phyloP scores from a whole-genome alignment of 306 rosid genomes.

The Aeschynomene evenia region DNA sequence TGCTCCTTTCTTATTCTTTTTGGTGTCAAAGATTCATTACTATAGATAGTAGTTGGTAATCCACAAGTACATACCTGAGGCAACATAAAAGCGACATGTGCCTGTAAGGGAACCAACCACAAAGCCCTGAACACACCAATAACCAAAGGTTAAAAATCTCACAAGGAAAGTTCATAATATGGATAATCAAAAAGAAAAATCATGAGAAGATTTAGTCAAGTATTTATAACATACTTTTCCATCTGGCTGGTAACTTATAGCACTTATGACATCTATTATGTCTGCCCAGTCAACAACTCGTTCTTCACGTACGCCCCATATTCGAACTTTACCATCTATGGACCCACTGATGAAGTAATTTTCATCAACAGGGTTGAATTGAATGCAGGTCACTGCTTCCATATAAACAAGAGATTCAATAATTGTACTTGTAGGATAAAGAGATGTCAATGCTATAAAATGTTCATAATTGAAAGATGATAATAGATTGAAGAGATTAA shows the following conservation, averaged over 20 bases:
- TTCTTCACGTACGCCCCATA: constrained; percentile 73
- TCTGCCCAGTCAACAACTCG: constrained; percentile 94
- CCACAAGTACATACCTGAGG: constrained; percentile 58
- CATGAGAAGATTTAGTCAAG: constrained; percentile 3
- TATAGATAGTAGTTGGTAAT: background rate
- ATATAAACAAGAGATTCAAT: constrained; percentile 11
- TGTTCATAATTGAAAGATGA: background rate
- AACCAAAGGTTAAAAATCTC: constrained; percentile 14
- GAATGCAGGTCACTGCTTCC: constrained; percentile 80
- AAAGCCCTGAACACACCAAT: constrained; percentile 61
- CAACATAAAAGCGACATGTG: constrained; percentile 60
- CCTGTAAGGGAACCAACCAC: constrained; percentile 75
- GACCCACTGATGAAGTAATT: constrained; percentile 88
- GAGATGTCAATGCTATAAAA: background rate
- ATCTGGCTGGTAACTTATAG: constrained; percentile 71
- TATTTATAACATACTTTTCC: constrained; percentile 59
- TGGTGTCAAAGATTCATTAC: background rate
- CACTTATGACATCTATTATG: constrained; percentile 70
- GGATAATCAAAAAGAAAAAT: background rate
- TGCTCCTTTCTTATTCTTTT: background rate
- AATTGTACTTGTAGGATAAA: constrained; percentile 5
- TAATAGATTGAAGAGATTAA: background rate
- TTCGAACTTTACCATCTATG: constrained; percentile 83
- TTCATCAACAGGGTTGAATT: constrained; percentile 76
- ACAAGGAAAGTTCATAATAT: background rate